A percentile compares a stretch with the other conserved stretches of the same genome.
phyloP scores from a whole-genome alignment of 805 yeast genomes.

The Peterozyma toletana region DNA sequence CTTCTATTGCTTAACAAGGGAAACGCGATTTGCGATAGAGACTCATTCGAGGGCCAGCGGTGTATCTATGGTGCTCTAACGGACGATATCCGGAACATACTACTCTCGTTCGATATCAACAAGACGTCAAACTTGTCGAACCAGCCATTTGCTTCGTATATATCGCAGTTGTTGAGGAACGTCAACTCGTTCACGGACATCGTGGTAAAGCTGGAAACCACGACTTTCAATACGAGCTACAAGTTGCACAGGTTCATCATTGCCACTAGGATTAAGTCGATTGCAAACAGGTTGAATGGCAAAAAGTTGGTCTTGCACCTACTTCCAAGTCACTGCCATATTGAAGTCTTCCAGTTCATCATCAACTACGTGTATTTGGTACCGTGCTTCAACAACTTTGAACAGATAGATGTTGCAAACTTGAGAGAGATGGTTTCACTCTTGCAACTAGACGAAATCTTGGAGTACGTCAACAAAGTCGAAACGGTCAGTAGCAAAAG shows the following conservation, averaged over 20 bases:
- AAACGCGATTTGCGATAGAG: slow-evolving; percentile 64
- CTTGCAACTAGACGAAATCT: slow-evolving; percentile 28
- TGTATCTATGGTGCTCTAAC: slow-evolving; percentile 75
- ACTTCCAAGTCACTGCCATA: slow-evolving; percentile 17
- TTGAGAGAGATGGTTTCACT: slow-evolving; percentile 25
- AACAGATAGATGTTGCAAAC: slow-evolving; percentile 17
- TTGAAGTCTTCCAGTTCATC: slow-evolving; percentile 25
- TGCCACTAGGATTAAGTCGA: slow-evolving; percentile 25
- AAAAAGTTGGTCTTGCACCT: slow-evolving; percentile 5
- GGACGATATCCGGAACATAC: slow-evolving; percentile 51
- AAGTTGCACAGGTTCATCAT: slow-evolving; percentile 35
- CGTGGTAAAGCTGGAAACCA: slow-evolving; percentile 20
- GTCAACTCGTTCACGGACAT: slow-evolving; percentile 25
- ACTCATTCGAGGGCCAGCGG: slow-evolving; percentile 73
- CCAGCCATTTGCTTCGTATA: slow-evolving; percentile 69
- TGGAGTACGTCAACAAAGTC: slow-evolving; percentile 24
- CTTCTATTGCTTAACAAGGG: slow-evolving; percentile 54
- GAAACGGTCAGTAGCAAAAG: slow-evolving; percentile 15
- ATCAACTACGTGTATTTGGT: slow-evolving; percentile 18
- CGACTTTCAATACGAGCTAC: slow-evolving; percentile 8
- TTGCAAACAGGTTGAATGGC: slow-evolving; percentile 16
- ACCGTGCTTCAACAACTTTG: slow-evolving; percentile 24
- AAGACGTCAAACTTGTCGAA: slow-evolving; percentile 52
- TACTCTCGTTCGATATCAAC: slow-evolving; percentile 56
- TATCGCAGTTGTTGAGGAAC: slow-evolving; percentile 36